Evolutionary conservation across 257 asterid genomes (phyloP).

Genomic region (Eustoma russellianum): DNA sequence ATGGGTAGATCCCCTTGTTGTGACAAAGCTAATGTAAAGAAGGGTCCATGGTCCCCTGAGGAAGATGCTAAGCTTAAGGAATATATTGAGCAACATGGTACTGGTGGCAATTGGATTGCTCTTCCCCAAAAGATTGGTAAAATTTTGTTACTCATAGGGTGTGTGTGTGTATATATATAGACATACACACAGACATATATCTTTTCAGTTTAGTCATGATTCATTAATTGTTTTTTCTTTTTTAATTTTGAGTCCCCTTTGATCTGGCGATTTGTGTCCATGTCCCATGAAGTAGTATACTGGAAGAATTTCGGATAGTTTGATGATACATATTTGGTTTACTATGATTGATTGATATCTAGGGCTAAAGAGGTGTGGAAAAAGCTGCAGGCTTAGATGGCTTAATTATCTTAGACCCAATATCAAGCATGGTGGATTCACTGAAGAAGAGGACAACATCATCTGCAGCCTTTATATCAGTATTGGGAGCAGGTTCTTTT

Average conservation of each 20-base stretch:
- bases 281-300: too few relatives aligned
- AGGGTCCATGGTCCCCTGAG: conserved; percentile 96
- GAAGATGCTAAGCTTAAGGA: conserved; percentile 89
- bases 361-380: conserved; percentile 98
- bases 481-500: conserved; percentile 87
- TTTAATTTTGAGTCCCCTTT: too few relatives aligned
- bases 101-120: conserved; percentile 97
- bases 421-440: conserved; percentile 89
- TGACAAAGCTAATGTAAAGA: conserved; percentile 87
- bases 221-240: too few relatives aligned
- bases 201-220: too few relatives aligned
- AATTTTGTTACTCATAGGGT: not conserved
- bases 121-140: conserved; percentile 93
- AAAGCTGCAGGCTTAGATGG: conserved; percentile 95
- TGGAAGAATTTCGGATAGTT: too few relatives aligned
- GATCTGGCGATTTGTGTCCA: too few relatives aligned
- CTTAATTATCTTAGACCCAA: conserved; percentile 84
- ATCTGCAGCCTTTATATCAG: conserved; percentile 94
- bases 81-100: conserved; percentile 68
- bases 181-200: not conserved
- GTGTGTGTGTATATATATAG: too few relatives aligned
- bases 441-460: conserved; percentile 94
- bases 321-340: too few relatives aligned
- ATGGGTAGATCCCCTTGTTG: conserved; percentile 99
- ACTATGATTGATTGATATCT: not conserved